Conservation (phyloP, 768 basidiomycete genomes). For the Lactarius indigo region DNA sequence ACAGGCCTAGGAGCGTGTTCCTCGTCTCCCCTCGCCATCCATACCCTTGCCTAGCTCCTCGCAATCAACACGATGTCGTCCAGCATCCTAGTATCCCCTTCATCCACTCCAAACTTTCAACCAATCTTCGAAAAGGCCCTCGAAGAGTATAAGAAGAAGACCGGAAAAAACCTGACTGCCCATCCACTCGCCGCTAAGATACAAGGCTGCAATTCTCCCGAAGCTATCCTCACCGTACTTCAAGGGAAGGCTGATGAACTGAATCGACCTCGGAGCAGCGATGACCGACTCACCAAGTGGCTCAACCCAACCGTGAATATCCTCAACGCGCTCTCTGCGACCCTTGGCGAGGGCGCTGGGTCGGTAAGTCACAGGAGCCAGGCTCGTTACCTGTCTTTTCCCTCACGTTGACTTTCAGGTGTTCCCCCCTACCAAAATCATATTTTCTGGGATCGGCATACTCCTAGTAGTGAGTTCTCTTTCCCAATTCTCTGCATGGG, state of each 20-base stretch:
- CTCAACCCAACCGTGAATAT: background rate
- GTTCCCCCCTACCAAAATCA: background rate
- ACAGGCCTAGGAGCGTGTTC: background rate
- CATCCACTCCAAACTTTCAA: background rate
- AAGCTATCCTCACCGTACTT: background rate
- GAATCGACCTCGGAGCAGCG: background rate
- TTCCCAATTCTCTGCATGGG: background rate
- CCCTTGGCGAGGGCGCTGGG: background rate
- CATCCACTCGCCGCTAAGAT: background rate
- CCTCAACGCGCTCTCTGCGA: background rate
- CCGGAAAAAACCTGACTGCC: background rate
- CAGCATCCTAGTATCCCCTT: too few species aligned
- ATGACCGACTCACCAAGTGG: background rate
- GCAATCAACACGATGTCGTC: background rate
- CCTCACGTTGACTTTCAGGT: background rate
- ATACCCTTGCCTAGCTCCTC: background rate
- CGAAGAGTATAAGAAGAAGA: background rate
- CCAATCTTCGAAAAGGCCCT: background rate
- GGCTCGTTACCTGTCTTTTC: background rate
- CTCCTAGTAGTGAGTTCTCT: background rate
- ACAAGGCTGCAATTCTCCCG: background rate
- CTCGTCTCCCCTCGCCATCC: background rate
- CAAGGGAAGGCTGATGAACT: background rate
- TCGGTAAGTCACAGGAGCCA: background rate
- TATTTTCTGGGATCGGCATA: background rate